Base-by-base conservation (phyloP, 2,329 filamentous ascomycete genomes). In the Colletotrichum musae region DNA sequence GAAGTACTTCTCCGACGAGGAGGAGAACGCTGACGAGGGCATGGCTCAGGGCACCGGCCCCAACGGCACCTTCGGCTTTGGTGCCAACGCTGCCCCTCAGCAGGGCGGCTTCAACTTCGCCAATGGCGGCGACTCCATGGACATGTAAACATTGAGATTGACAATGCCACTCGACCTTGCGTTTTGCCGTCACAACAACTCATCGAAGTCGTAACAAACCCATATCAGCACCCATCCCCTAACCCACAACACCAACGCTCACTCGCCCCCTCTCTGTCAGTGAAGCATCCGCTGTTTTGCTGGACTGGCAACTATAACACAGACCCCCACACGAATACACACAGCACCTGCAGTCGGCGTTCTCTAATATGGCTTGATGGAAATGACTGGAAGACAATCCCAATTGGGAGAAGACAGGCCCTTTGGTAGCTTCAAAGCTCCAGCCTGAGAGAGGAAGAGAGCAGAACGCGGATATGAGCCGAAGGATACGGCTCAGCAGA, bases 1-100 rank as follows among this genome's bases (percentile, higher is more conserved):
- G 88, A 98, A 98, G 87, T 99, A 99, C 89, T 99, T 99, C 86
- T 98, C 95, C 0, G 96, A 99, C 77, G 96, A 99, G 75, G 96
- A 98, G 64, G 96, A 97, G 79, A 94, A 95, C 76, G 94, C 94
- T 74, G 93, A 94, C 71, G 94, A 97, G 77, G 85, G 85, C 51
- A 89, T 94, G 81, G 92, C 93, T 70, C 92, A 94, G 78, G 80
- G 85, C 28, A 89, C 92, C 76, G 90, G 89, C 53, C 81, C 86
- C 48, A 93, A 93, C 76, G 92, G 92, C 68, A 91, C 91, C 66
- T 96, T 95, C 81, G 89, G 95, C 77, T 93, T 98, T 82, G 91
- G 93, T 77, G 85, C 91, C 76, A 90, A 88, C 78, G 84, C 82
- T 61, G 80, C 80, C 48, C 81, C 83, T 43, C 86, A 90, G 76